Evolutionary conservation across 2,329 filamentous ascomycete genomes (phyloP), one percentile per base, ranked within the genome.

Genomic region (Cucurbitaria berberidis): DNA sequence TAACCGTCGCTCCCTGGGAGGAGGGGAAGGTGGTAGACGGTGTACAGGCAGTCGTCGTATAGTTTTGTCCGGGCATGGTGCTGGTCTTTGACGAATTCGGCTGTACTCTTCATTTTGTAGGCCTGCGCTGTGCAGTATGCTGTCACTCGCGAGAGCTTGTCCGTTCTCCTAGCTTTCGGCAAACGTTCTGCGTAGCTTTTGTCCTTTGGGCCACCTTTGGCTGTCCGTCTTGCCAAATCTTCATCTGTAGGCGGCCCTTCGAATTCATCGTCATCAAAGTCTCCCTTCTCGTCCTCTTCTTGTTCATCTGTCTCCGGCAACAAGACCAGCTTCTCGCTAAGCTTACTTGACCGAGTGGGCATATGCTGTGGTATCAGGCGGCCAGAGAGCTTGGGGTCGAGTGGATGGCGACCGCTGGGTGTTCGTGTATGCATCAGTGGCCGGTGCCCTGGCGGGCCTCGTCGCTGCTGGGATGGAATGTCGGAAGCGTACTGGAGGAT

Each of bases 31-130:
- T 97, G 93, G 74, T 99, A 99, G 42, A 96, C 93, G 22, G 89
- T 91, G 72, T 99, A 99, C 21, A 99, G 80, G 70, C 95, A 99
- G 75, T 99, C 95, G 74, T 99, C 95, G 76, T 99, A 99, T 5
- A 98, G 82, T 77, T 99, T 99, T 13, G 93, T 96, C 76, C 92
- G 89, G 1, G 93, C 93, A 27, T 89, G 88, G 77, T 99, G 95
- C 67, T 88, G 89, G 60, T 90, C 90, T 64, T 90, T 89, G 56
- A 97, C 81, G 72, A 99, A 99, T 29, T 90, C 86, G 13, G 93
- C 91, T n/a, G 92, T 91, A 22, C 88, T 85, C 65, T 89, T 89
- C 78, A 96, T 86, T 77, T 93, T 96, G 78, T 93, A 98, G 7
- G 89, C 90, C 74, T 97, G 91, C 0, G 95, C 93, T 0, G 92